A percentile compares a stretch with the other conserved stretches of the same genome.
These are phyloP conservation scores for Nakaseomyces bracarensis DNA, from an alignment of 1,139 yeast genomes.

Conservation along the genomic window DNA sequence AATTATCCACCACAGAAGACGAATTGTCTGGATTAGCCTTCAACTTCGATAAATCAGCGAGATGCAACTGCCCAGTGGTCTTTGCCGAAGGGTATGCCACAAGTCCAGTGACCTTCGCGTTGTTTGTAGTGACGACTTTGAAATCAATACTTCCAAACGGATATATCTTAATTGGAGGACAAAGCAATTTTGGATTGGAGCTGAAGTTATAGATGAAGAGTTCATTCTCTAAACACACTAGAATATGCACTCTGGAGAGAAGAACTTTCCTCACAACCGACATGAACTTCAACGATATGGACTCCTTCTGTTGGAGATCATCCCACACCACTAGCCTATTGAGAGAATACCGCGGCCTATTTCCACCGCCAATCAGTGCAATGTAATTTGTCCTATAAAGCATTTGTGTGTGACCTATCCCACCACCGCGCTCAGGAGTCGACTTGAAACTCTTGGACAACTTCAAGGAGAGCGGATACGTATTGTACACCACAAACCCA, in stretches of 20 bases:
- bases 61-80: constrained; percentile 62
- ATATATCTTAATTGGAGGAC: constrained; percentile 39
- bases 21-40: too few relatives aligned
- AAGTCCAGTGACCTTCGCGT: constrained; percentile 13
- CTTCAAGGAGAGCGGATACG: constrained; percentile 77
- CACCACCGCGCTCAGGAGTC: constrained; percentile 31
- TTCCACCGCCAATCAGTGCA: constrained; percentile 85
- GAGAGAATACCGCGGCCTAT: constrained; percentile 64
- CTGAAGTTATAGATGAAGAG: constrained; percentile 73
- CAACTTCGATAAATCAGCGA: constrained; percentile 60
- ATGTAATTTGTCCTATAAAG: constrained; percentile 83
- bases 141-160: constrained; percentile 24
- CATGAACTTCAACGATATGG: constrained; percentile 66
- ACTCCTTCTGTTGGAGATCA: constrained; percentile 69
- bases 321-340: constrained; percentile 86
- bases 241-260: constrained; percentile 64
- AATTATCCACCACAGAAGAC: too few relatives aligned
- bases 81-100: constrained; percentile 24
- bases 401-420: constrained; percentile 74
- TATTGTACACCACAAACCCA: constrained; percentile 81
- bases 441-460: constrained; percentile 52
- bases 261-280: constrained; percentile 67
- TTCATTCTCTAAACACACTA: constrained; percentile 59
- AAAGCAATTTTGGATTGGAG: constrained; percentile 63
- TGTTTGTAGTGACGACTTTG: constrained; percentile 9